phyloP scores from a whole-genome alignment of 345 rosid genomes.

The Tarenaya hassleriana region DNA sequence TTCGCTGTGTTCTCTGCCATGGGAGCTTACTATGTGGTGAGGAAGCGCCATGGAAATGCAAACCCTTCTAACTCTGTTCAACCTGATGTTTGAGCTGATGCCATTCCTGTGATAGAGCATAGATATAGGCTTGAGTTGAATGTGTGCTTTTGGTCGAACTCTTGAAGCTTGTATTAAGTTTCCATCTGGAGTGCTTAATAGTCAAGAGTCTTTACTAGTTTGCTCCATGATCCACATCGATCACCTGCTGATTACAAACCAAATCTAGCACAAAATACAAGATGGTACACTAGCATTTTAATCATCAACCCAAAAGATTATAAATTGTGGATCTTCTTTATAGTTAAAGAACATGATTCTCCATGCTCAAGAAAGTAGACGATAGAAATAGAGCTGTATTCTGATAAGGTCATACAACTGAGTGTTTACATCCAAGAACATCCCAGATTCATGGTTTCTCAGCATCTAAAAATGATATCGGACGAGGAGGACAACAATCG shows the following conservation, averaged over 20 bases:
- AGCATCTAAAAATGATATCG: constrained; percentile 1
- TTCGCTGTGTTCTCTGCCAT: constrained; percentile 31
- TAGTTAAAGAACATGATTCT: constrained; percentile 5
- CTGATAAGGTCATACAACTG: constrained; percentile 1
- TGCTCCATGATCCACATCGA: not conserved
- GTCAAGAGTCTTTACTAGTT: not conserved
- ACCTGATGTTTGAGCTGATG: constrained; percentile 17
- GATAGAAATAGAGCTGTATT: constrained; percentile 6
- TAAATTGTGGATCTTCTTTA: not conserved
- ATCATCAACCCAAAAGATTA: not conserved
- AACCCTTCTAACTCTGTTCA: constrained; percentile 18
- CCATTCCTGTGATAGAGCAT: not conserved
- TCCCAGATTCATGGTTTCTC: not conserved
- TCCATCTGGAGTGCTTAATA: constrained; percentile 6
- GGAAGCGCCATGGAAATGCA: constrained; percentile 32
- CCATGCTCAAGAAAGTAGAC: constrained; percentile 8
- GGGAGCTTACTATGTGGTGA: constrained; percentile 29
- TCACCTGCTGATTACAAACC: constrained; percentile 5
- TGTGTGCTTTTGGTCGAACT: constrained; percentile 13
- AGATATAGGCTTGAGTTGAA: constrained; percentile 18
- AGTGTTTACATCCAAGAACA: constrained; percentile 11
- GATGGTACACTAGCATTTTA: not conserved
- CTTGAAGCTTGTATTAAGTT: constrained; percentile 14
- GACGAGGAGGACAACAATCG: not conserved
- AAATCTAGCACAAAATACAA: constrained; percentile 5